Evolutionary conservation across 345 rosid species (phyloP).

Genomic region (Acer campestre): DNA sequence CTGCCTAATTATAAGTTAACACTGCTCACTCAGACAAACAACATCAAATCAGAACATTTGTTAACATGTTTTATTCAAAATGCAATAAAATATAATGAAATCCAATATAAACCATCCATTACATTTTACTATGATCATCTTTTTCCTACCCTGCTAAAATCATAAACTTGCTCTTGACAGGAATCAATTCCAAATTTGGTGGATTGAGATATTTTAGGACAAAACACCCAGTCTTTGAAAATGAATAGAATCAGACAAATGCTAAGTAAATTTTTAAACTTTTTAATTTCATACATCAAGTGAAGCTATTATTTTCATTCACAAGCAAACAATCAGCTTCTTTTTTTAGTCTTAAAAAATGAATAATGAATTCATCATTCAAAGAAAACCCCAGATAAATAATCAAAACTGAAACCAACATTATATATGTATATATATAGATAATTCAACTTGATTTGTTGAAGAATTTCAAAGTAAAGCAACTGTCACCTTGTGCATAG

Average conservation of each 20-base stretch:
- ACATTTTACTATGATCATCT: neutral
- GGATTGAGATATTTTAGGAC: neutral
- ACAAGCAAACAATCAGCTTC: neutral
- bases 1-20: neutral
- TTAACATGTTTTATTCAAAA: neutral
- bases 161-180: neutral
- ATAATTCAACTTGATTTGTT: neutral
- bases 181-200: too few relatives aligned
- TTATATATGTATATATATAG: too few relatives aligned
- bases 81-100: too few relatives aligned
- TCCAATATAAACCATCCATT: neutral
- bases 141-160: neutral
- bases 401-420: neutral
- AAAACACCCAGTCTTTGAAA: too few relatives aligned
- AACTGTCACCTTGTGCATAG: conserved; percentile 75
- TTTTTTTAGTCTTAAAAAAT: too few relatives aligned
- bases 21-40: neutral
- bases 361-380: neutral
- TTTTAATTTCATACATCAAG: neutral
- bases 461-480: neutral
- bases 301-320: neutral
- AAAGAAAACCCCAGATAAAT: neutral
- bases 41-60: neutral
- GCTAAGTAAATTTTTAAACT: neutral
- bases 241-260: too few relatives aligned